Evolutionary conservation across 192 early-diverging fungal species (phyloP).

Genomic region (Geranomyces variabilis): DNA sequence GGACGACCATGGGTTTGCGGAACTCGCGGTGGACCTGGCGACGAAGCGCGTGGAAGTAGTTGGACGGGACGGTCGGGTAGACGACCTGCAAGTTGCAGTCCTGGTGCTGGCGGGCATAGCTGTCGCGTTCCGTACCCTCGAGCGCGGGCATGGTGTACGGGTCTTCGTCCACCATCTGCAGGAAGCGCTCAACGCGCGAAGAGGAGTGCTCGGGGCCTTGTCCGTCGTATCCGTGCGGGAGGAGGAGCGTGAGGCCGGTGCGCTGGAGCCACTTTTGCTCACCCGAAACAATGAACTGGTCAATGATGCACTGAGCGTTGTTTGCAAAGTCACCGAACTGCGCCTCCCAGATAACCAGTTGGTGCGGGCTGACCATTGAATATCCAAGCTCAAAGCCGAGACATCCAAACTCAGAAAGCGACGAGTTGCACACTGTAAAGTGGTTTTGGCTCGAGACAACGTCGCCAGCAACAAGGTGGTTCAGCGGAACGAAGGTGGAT

Average conservation of each 20-base stretch:
- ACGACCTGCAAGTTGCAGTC: constrained; percentile 99
- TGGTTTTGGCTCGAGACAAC: constrained; percentile 65
- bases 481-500: constrained; percentile 78
- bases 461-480: constrained; percentile 79
- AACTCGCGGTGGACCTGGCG: constrained; percentile 97
- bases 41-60: constrained; percentile 95
- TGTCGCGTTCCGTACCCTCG: constrained; percentile 43
- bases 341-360: constrained; percentile 95
- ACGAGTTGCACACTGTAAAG: constrained; percentile 94
- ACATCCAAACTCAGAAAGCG: constrained; percentile 92
- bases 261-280: constrained; percentile 99
- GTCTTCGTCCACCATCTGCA: constrained; percentile 95
- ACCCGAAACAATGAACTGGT: constrained; percentile 94
- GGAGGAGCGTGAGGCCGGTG: constrained; percentile 88
- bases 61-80: constrained; percentile 95
- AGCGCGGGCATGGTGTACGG: constrained; percentile 70
- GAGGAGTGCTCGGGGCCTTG: constrained; percentile 99
- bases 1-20: constrained; percentile 86
- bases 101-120: constrained; percentile 86
- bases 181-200: constrained; percentile 90
- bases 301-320: constrained; percentile 95
- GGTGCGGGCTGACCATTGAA: constrained; percentile 91
- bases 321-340: constrained; percentile 99
- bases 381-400: constrained; percentile 98
- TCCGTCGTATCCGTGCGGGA: constrained; percentile 98